These are phyloP conservation scores for Carpinus viminea DNA, from an alignment of 306 rosid genomes.

Conservation along the genomic window DNA sequence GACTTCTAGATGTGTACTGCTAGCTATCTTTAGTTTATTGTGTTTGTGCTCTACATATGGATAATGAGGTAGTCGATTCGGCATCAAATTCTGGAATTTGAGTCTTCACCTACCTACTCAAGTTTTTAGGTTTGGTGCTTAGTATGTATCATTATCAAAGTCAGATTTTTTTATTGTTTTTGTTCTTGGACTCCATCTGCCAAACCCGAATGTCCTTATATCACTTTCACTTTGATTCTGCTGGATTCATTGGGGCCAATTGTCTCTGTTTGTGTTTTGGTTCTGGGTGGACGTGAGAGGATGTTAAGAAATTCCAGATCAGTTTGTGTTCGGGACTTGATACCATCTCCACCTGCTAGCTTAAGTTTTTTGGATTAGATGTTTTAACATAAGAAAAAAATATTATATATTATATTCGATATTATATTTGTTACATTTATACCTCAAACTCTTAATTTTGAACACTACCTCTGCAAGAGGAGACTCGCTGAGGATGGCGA, in stretches of 20 bases:
- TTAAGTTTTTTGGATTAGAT: background rate
- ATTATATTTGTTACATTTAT: too few species aligned
- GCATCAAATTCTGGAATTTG: background rate
- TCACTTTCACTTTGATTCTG: too few species aligned
- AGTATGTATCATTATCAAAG: too few species aligned
- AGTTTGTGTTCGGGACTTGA: background rate
- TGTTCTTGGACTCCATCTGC: too few species aligned
- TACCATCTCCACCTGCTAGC: background rate
- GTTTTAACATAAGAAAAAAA: background rate
- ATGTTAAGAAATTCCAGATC: background rate
- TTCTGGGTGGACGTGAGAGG: background rate
- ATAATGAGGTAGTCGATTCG: background rate
- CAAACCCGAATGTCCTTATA: too few species aligned
- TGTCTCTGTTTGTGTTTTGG: background rate
- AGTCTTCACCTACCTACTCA: background rate
- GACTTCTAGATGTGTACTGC: background rate
- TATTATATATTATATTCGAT: too few species aligned
- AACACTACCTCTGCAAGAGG: too few species aligned
- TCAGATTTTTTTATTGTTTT: too few species aligned
- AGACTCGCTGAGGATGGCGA: too few species aligned
- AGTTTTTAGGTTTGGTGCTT: background rate
- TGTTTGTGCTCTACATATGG: background rate
- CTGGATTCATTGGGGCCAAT: too few species aligned
- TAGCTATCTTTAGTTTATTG: background rate
- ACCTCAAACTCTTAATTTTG: too few species aligned